Base-by-base conservation (phyloP, 192 early-diverging fungal species). In the Umbelopsis ramanniana region DNA sequence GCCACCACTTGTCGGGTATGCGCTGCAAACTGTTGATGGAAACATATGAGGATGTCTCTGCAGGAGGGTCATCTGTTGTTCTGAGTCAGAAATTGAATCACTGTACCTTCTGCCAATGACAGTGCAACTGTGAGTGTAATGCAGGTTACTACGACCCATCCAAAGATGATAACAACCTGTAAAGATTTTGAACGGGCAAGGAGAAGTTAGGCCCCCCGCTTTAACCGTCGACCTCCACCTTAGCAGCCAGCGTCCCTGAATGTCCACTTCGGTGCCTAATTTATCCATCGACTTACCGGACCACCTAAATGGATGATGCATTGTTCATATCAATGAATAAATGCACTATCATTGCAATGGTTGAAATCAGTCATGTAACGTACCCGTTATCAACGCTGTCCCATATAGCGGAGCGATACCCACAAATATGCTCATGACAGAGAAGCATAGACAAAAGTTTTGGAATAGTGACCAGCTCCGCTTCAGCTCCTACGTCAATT, bases 391-490 rank as follows among this genome's bases (percentile, higher is more conserved):
- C 72, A 81, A 22, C 24, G 79, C 79, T 29, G 75, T 76, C 23
- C 79, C 79, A 46, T 81, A 81, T 29, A 81, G 67, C 5, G 75
- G 70, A 17, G 79, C 74, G 63, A 81, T 21, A 4, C 79, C 79
- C 29, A 72, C 76, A 22, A 81, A 66, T 47, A 81, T 74, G 1
- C 74, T 76, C 47, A 81, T 75, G 45, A 76, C 70, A 8, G 79
- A 81, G 69, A 81, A 81, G 6, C 74, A 81, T 22, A 81, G 72
- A 14, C 74, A 81, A 38, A 81, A 81, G 52, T 81, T 81, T 22
- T 74, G 74, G 57, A 76, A 76, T 8, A 72, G 74, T n/a, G 75
- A 76, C 55, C 75, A 67, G 47, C 73, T 75, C 22, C 79, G 71
- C 69, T 80, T 80, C 46, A 80, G 54, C 46, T 80, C 79, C 38